Base-by-base conservation (phyloP, 176 grass and related monocot species). In the Stipa capillata region DNA sequence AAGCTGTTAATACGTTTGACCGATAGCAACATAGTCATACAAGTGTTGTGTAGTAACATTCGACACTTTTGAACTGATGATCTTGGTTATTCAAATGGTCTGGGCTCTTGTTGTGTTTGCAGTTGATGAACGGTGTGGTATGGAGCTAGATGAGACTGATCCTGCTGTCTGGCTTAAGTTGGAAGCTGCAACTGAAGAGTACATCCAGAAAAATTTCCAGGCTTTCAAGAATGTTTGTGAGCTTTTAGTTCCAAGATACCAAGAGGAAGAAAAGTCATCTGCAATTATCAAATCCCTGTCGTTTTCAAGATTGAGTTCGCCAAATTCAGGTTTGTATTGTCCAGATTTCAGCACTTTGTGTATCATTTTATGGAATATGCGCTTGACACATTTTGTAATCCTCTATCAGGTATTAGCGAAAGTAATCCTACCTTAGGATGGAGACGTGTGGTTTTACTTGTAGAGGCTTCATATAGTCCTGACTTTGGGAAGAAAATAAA, bases 71-170 rank as follows among this genome's bases (percentile, higher is more conserved):
- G 0, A 59, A 84, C 43, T 27, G 3, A 50, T 41, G 1, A 25
- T 34, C 53, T 37, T 77, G 8, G 36, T 63, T 61, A 90, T 74
- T 74, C 8, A 83, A 77, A 71, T 68, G 17, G 79, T 7, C 17
- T 39, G 35, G 49, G 10, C 45, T 56, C 40, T 85, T 83, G 42
- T 83, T 82, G 75, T 85, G 8, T 59, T 77, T 40, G 82, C 85
- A 98, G 96, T 98, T 85, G 96, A 98, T 91, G 96, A 98, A 32
- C 84, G 92, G 66, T 98, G 86, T 87, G 96, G 81, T 83, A 98
- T 98, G 92, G 96, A 98, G 75, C 88, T 98, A 63, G 96, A 95
- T 61, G 92, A 98, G 81, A 98, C 96, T 83, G 96, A 98, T 85
- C 96, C 96, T 57, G 68, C 85, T 60, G 73, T 87, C 64, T 98